A percentile compares a stretch with the other conserved stretches of the same genome.
phyloP scores from a whole-genome alignment of 2,329 filamentous ascomycete species.

The Hypoxylon sp. region DNA sequence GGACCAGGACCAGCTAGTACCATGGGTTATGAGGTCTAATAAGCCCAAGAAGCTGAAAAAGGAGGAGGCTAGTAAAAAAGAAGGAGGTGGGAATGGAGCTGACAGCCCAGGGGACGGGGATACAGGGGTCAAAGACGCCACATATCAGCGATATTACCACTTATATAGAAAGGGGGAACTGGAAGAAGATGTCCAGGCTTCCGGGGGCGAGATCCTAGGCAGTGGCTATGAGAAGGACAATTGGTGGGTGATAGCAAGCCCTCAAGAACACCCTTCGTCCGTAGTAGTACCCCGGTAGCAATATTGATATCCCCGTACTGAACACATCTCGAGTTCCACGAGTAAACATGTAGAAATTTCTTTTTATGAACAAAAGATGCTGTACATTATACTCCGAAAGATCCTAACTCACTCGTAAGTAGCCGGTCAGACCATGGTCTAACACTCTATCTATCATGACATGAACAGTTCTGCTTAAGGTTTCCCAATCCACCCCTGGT shows the following conservation, averaged over 20 bases:
- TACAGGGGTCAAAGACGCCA: conserved; percentile 59
- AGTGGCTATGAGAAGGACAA: conserved; percentile 97
- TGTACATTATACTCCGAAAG: conserved; percentile 23
- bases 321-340: not conserved
- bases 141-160: conserved; percentile 94
- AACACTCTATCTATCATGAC: conserved; percentile 33
- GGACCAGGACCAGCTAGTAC: conserved; percentile 93
- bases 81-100: conserved; percentile 10
- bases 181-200: conserved; percentile 80
- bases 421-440: conserved; percentile 23
- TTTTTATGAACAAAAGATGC: conserved; percentile 8
- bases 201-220: conserved; percentile 81
- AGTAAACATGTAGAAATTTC: not conserved
- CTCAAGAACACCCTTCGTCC: conserved; percentile 28
- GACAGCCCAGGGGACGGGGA: not conserved
- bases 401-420: conserved; percentile 9
- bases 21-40: conserved; percentile 81
- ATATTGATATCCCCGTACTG: conserved; percentile 19
- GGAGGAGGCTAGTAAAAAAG: conserved; percentile 50
- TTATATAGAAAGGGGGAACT: conserved; percentile 90
- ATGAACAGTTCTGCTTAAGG: conserved; percentile 15
- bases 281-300: conserved; percentile 27
- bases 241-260: conserved; percentile 87
- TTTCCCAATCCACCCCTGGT: conserved; percentile 5
- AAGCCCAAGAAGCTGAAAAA: conserved; percentile 49